These are phyloP conservation scores for Schizochytrium sp. DNA, from an alignment of 108 stramenopile species.

Conservation along the genomic window DNA sequence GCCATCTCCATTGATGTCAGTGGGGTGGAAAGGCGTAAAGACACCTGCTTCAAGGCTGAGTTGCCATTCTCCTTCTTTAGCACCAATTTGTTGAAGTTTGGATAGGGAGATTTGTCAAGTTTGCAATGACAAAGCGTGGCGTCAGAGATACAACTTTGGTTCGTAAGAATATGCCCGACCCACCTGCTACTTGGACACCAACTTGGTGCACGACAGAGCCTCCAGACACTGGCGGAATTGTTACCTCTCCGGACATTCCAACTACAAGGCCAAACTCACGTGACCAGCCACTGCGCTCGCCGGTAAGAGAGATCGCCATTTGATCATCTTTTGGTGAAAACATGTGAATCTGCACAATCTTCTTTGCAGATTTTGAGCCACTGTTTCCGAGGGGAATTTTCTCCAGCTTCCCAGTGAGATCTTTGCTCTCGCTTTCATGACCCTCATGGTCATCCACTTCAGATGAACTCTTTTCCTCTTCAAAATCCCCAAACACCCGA, in stretches of 20 bases:
- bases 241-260: slow-evolving; percentile 57
- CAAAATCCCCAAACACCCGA: too few relatives aligned
- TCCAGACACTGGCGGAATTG: slow-evolving; percentile 2
- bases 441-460: background rate
- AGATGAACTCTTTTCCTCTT: too few relatives aligned
- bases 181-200: slow-evolving; percentile 6
- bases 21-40: slow-evolving; percentile 24
- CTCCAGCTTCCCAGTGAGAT: background rate
- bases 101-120: background rate
- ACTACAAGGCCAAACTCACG: slow-evolving; percentile 9
- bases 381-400: background rate
- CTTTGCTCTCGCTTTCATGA: background rate
- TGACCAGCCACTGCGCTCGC: slow-evolving; percentile 36
- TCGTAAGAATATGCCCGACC: slow-evolving; percentile 22
- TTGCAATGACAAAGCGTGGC: slow-evolving; percentile 26
- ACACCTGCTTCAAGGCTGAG: background rate
- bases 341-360: slow-evolving; percentile 19
- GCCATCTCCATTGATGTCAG: slow-evolving; percentile 48
- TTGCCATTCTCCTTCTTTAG: slow-evolving; percentile 32
- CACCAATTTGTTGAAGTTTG: background rate
- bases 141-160: slow-evolving; percentile 56
- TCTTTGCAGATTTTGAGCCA: slow-evolving; percentile 4
- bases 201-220: slow-evolving; percentile 31
- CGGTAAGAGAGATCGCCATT: slow-evolving; percentile 34
- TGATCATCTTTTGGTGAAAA: slow-evolving; percentile 11